These are phyloP conservation scores for Fusarium verticillioides DNA, from an alignment of 2,329 filamentous ascomycete species.

Conservation along the genomic window DNA sequence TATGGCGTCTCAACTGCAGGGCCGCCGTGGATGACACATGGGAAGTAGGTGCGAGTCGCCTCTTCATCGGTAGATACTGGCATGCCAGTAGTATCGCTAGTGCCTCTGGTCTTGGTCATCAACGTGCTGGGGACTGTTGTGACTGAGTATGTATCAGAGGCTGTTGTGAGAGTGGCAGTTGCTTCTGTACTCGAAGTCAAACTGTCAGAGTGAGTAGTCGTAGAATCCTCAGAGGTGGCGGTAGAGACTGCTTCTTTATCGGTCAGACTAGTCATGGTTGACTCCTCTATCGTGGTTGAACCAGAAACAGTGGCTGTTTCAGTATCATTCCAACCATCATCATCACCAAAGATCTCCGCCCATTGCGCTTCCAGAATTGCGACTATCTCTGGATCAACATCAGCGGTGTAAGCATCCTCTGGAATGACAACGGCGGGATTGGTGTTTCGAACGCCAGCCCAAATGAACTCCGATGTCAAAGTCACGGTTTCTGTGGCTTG, in stretches of 20 bases:
- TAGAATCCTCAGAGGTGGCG: not conserved
- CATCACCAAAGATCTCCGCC: not conserved
- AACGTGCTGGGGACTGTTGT: not conserved
- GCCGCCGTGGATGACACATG: not conserved
- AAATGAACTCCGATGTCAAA: accelerated
- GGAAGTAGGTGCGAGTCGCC: not conserved
- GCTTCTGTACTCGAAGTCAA: not conserved
- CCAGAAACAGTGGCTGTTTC: not conserved
- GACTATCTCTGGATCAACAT: not conserved
- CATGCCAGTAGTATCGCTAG: not conserved
- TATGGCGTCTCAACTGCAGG: not conserved
- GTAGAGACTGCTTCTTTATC: not conserved
- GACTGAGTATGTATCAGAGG: not conserved
- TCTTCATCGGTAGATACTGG: not conserved
- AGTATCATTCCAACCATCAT: not conserved
- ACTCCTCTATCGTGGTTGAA: not conserved
- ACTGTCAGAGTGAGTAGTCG: not conserved
- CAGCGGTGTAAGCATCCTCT: accelerated
- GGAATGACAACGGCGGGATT: accelerated
- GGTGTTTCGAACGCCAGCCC: not conserved
- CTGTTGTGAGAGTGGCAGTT: not conserved
- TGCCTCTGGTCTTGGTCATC: not conserved
- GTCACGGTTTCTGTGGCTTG: not conserved
- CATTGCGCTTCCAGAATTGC: not conserved
- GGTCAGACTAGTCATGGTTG: not conserved